A percentile compares a stretch with the other conserved stretches of the same genome.
Evolutionary conservation across 257 asterid genomes (phyloP).

Genomic region (Ilex aquifolium): DNA sequence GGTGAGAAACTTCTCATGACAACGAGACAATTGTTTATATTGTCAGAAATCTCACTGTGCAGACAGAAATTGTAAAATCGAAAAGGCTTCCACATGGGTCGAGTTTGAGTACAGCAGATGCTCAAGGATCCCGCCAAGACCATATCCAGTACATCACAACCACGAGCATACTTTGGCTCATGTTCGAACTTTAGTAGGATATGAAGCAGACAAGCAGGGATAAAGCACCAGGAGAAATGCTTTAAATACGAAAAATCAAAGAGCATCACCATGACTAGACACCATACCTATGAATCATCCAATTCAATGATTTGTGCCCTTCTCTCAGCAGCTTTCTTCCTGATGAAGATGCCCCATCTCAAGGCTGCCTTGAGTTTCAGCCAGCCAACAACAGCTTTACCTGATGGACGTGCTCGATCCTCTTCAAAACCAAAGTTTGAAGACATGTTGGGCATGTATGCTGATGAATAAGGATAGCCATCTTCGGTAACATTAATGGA

Average conservation of each 20-base stretch:
- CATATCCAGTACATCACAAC: too few relatives aligned
- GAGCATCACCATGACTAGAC: background rate
- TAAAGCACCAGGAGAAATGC: constrained; percentile 2
- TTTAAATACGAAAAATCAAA: background rate
- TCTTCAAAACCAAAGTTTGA: constrained; percentile 41
- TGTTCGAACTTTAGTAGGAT: background rate
- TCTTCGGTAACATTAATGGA: constrained; percentile 40
- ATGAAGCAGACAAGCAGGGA: too few relatives aligned
- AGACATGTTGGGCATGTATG: constrained; percentile 51
- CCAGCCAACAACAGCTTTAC: constrained; percentile 99
- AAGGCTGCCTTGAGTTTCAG: constrained; percentile 93
- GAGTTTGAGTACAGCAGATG: background rate
- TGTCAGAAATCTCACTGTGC: constrained; percentile 5
- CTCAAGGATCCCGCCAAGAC: background rate
- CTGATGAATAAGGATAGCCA: constrained; percentile 34
- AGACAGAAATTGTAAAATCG: constrained; percentile 19
- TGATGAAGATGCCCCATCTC: constrained; percentile 90
- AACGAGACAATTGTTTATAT: too few relatives aligned
- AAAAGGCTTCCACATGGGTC: constrained; percentile 11
- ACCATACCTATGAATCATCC: constrained; percentile 44
- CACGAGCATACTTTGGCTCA: background rate
- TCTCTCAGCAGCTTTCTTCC: constrained; percentile 96
- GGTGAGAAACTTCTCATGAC: too few relatives aligned
- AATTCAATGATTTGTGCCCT: constrained; percentile 80
- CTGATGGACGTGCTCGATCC: constrained; percentile 71